Percentiles rank a stretch among this genome's conserved stretches.
Evolutionary conservation across 768 basidiomycete genomes (phyloP).

Genomic region (Suillus decipiens): DNA sequence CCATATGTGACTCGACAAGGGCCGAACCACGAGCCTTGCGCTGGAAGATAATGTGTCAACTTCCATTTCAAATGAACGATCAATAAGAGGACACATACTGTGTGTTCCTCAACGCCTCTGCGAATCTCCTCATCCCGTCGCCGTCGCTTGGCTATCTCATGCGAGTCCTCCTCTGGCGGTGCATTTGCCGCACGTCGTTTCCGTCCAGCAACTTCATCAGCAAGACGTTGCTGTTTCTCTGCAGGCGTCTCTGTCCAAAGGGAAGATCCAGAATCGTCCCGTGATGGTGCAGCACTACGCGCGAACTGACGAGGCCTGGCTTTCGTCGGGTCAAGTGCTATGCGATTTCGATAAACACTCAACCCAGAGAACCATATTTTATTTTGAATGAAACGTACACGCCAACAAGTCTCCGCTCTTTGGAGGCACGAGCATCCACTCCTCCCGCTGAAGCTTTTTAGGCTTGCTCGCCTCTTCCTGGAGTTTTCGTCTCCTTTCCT

Average conservation of each 20-base stretch:
- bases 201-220: slow-evolving; percentile 93
- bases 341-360: not conserved
- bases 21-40: slow-evolving; percentile 53
- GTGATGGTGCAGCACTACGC: slow-evolving; percentile 45
- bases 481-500: slow-evolving; percentile 73
- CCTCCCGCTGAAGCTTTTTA: slow-evolving; percentile 80
- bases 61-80: not conserved
- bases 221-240: slow-evolving; percentile 87
- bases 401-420: slow-evolving; percentile 75
- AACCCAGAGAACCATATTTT: not conserved
- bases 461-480: slow-evolving; percentile 81
- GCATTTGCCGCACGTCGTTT: slow-evolving; percentile 70
- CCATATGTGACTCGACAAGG: slow-evolving; percentile 55
- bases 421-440: slow-evolving; percentile 98
- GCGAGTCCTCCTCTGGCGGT: slow-evolving; percentile 37
- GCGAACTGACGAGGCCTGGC: slow-evolving; percentile 81
- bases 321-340: slow-evolving; percentile 87
- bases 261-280: slow-evolving; percentile 51
- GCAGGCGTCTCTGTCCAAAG: slow-evolving; percentile 98
- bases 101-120: slow-evolving; percentile 77
- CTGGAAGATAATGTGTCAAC: slow-evolving; percentile 25
- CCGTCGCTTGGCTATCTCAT: slow-evolving; percentile 52
- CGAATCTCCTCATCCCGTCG: slow-evolving; percentile 70
- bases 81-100: slow-evolving; percentile 44
- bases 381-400: slow-evolving; percentile 52